Evolutionary conservation across 805 yeast genomes (phyloP), one percentile per base, ranked within the genome.

Genomic region (Kluyveromyces wickerhamii): DNA sequence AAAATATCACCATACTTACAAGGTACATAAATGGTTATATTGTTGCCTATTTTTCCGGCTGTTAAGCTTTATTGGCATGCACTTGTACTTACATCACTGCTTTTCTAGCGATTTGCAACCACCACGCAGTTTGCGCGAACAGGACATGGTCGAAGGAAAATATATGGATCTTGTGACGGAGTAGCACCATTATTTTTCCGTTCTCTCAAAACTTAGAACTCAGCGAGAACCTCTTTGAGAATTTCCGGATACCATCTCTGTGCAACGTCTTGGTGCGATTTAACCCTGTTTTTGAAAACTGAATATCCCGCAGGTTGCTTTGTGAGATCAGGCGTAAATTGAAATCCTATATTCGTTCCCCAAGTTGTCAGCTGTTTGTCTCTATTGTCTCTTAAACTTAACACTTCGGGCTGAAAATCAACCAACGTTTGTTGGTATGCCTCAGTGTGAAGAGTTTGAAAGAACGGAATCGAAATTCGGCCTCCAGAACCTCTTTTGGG

Each of bases 211-310:
- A n/a, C 13, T 34, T 14, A 34, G 13, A 17, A 10, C 21, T 32
- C 37, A 11, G 25, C 17, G 13, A 42, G 37, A n/a, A 42, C 48
- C 21, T 42, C 29, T 32, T 32, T 22, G 11, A 44, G 39, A 7
- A 35, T 14, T 5, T 63, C 65, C 11, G 65, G 58, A 38, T 63
- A 63, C 67, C 67, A 63, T 15, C 41, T 48, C 18, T 48, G 51
- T 2, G 65, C 65, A 3, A 63, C 68, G 42, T 63, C 68, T 20
- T 51, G 49, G 38, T 63, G 68, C 21, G 64, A 57, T 29, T 59
- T 57, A 29, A 63, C 57, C 15, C 68, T 49, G 43, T 63, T 63
- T n/a, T 66, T 43, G 31, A 63, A 45, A 35, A 62, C 65, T 5
- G 68, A 63, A 28, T 62, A 63, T 9, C 67, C 68, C 32, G 62